These are phyloP conservation scores for Arthrinium puccinioides DNA, from an alignment of 2,329 filamentous ascomycete genomes.

Conservation along the genomic window DNA sequence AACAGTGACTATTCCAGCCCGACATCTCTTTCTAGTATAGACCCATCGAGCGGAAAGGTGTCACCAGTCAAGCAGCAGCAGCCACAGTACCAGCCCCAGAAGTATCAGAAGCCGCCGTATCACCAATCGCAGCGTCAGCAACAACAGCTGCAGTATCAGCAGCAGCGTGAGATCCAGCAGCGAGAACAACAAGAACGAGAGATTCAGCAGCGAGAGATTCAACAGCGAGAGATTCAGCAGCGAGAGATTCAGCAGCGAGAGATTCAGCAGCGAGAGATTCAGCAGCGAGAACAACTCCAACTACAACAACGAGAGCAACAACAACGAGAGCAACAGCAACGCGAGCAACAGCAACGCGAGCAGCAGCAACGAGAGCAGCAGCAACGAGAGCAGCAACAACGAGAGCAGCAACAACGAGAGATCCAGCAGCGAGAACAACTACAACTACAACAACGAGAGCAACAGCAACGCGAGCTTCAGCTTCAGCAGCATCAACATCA, in stretches of 20 bases:
- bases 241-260: too few relatives aligned
- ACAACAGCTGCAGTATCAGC: not conserved
- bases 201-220: not conserved
- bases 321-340: too few relatives aligned
- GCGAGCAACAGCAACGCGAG: not conserved
- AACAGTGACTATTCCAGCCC: conserved; percentile 87
- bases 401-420: too few relatives aligned
- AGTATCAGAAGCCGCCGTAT: too few relatives aligned
- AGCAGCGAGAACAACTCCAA: too few relatives aligned
- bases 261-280: too few relatives aligned
- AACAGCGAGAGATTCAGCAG: too few relatives aligned
- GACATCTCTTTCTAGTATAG: conserved; percentile 81
- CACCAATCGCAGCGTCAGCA: too few relatives aligned
- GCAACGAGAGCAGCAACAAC: not conserved
- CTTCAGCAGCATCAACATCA: conserved; percentile 16
- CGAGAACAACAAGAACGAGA: not conserved
- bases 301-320: too few relatives aligned
- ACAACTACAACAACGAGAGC: too few relatives aligned
- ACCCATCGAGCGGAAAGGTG: conserved; percentile 64
- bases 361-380: not conserved
- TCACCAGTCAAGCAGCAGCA: conserved; percentile 62
- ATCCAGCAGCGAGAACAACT: too few relatives aligned
- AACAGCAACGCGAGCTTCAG: not conserved
- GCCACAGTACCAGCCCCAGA: too few relatives aligned
- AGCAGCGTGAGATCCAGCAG: not conserved